phyloP scores from a whole-genome alignment of 2,329 filamentous ascomycete genomes.

The Sclerotinia minor region DNA sequence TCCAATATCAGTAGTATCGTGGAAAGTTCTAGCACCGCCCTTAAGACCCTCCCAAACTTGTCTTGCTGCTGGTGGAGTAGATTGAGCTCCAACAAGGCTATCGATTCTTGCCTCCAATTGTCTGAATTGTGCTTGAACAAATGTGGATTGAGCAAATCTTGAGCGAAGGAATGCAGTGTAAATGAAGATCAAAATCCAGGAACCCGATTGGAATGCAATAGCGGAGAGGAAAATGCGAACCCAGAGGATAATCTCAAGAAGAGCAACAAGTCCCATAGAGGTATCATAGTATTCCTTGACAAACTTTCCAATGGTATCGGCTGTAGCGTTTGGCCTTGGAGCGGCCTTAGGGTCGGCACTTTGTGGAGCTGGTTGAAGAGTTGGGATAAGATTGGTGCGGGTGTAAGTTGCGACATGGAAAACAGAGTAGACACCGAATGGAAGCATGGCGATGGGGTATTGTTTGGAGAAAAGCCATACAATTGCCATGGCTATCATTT shows the following conservation, averaged over 20 bases:
- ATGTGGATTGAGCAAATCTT: constrained; percentile 83
- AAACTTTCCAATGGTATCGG: constrained; percentile 84
- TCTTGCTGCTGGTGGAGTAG: constrained; percentile 75
- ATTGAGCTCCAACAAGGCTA: constrained; percentile 80
- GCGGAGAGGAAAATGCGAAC: constrained; percentile 78
- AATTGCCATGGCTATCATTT: constrained; percentile 76
- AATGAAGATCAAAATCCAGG: constrained; percentile 80
- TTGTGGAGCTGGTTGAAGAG: constrained; percentile 67
- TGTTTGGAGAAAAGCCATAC: constrained; percentile 93
- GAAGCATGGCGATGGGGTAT: constrained; percentile 84
- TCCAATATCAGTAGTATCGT: constrained; percentile 75
- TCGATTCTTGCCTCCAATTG: constrained; percentile 75
- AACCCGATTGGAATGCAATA: constrained; percentile 83
- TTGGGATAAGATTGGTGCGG: constrained; percentile 88
- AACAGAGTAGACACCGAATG: constrained; percentile 94
- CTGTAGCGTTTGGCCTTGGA: constrained; percentile 54
- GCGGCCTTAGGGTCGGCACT: constrained; percentile 58
- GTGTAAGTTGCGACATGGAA: constrained; percentile 99
- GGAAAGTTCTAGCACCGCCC: constrained; percentile 68
- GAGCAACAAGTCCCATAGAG: constrained; percentile 90
- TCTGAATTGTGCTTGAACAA: constrained; percentile 81
- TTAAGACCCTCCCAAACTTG: constrained; percentile 82
- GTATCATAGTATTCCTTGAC: constrained; percentile 98
- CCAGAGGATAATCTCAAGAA: constrained; percentile 86
- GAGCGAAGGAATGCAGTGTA: constrained; percentile 94